Conservation (phyloP, 1,139 yeast species). For the Pichia sp. region DNA sequence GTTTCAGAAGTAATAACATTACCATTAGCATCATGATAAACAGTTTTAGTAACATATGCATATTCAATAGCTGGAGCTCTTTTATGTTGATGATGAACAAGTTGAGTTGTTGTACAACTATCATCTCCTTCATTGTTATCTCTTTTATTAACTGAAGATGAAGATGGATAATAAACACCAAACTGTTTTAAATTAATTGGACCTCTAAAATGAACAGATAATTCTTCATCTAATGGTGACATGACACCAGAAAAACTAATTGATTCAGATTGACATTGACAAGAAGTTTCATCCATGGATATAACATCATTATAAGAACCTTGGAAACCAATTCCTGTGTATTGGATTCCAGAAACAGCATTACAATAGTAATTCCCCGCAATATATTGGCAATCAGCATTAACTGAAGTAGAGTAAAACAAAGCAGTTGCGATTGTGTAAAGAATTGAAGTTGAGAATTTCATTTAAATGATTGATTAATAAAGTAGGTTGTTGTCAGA, state of each 20-base stretch:
- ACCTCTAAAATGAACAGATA: slow-evolving; percentile 92
- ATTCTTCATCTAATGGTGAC: slow-evolving; percentile 82
- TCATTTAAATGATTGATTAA: slow-evolving; percentile 15
- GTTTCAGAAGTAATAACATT: slow-evolving; percentile 21
- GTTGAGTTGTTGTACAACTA: slow-evolving; percentile 30
- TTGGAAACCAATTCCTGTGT: slow-evolving; percentile 66
- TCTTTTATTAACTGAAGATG: slow-evolving; percentile 31
- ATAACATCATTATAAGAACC: slow-evolving; percentile 76
- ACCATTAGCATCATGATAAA: slow-evolving; percentile 37
- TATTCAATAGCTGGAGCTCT: slow-evolving; percentile 50
- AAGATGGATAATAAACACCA: slow-evolving; percentile 58
- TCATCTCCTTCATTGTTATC: slow-evolving; percentile 32
- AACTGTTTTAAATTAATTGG: slow-evolving; percentile 76
- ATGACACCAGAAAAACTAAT: slow-evolving; percentile 63
- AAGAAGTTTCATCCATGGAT: slow-evolving; percentile 58
- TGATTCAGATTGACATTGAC: slow-evolving; percentile 51
- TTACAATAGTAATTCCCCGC: slow-evolving; percentile 83
- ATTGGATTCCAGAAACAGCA: slow-evolving; percentile 60
- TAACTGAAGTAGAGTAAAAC: slow-evolving; percentile 29
- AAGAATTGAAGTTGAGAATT: slow-evolving; percentile 24
- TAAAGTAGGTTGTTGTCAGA: neutral
- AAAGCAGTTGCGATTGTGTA: slow-evolving; percentile 30
- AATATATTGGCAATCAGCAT: slow-evolving; percentile 39
- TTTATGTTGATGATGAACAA: slow-evolving; percentile 32
- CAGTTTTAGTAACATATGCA: slow-evolving; percentile 72